These are phyloP conservation scores for Parietichytrium sp. DNA, from an alignment of 108 stramenopile genomes.

Conservation along the genomic window DNA sequence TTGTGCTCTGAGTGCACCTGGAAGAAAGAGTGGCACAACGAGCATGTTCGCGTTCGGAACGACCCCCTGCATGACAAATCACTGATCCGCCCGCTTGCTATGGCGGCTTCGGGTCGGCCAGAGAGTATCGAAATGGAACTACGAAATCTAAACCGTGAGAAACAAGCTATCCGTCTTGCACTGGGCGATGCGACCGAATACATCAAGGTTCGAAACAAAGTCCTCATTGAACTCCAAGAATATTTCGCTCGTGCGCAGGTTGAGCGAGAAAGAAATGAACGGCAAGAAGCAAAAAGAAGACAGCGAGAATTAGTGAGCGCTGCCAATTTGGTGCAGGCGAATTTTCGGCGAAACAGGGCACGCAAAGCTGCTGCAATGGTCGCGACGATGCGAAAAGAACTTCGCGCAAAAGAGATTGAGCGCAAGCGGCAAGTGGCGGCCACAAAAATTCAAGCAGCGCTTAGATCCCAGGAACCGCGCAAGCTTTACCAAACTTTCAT, in stretches of 20 bases:
- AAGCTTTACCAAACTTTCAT: not conserved
- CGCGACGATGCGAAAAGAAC: not conserved
- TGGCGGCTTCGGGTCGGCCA: not conserved
- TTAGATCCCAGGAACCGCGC: not conserved
- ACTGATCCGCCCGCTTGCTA: not conserved
- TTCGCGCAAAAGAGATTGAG: not conserved
- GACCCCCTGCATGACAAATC: not conserved
- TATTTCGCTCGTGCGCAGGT: not conserved
- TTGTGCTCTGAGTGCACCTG: not conserved
- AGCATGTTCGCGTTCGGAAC: not conserved
- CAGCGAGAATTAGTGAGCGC: not conserved
- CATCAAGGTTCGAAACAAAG: not conserved
- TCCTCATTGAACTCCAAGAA: not conserved
- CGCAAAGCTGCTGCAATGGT: not conserved
- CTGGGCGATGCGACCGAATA: slow-evolving; percentile 7
- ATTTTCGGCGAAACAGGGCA: not conserved
- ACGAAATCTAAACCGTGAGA: too few species aligned
- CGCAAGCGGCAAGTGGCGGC: not conserved
- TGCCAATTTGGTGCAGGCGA: not conserved
- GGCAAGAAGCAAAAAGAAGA: not conserved
- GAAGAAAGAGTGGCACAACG: not conserved
- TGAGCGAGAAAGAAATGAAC: not conserved
- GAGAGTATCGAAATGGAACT: not conserved
- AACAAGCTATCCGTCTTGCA: not conserved
- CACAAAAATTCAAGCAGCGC: not conserved